Base-by-base conservation (phyloP, 2,329 filamentous ascomycete species). In the Alternaria sp. region DNA sequence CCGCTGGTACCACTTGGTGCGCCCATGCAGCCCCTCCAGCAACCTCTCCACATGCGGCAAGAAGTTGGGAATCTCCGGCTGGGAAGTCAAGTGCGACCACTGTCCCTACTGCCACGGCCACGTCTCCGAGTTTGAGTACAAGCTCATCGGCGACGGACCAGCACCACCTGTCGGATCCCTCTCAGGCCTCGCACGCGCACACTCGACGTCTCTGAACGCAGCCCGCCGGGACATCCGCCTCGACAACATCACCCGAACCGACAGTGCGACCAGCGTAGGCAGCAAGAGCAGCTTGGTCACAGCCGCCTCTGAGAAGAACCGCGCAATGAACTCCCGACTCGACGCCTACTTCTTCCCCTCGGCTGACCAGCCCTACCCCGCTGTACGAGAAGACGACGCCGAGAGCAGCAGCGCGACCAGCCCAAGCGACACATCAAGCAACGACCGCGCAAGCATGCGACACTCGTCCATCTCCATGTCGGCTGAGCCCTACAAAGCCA, bases 1-100 rank as follows among this genome's bases (percentile, higher is more conserved):
- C 67, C 81, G 84, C 64, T 85, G 83, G 83, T 85, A 84, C 75
- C 80, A 83, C 62, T 80, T 85, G 26, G 74, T 81, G 33, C 77
- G 79, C 41, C 73, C 82, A 47, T 85, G 84, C 76, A 74, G 73
- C 26, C 77, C 81, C 3, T 76, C 76, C 51, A 79, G 76, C 70
- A 82, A 85, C 68, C 81, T 85, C 57, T 71, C 80, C 71, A 84
- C 84, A 73, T 85, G 84, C 70, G 71, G 78, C 5, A 75, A 77
- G 63, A 82, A 81, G 70, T 77, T 85, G 37, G 78, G 77, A 44
- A 78, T 85, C 55, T 78, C 82, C 65, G 84, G 84, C 55, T 85
- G 84, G 84, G 84, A 85, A 72, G 82, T 79, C 65, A 82, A 83
- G 65, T 80, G 78, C 63, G 78, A 82, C 53, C 78, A 78, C 67